Percentiles rank a stretch among this genome's conserved stretches.
These are phyloP conservation scores for Glycine latifolia DNA, from an alignment of 306 rosid genomes.

Conservation along the genomic window DNA sequence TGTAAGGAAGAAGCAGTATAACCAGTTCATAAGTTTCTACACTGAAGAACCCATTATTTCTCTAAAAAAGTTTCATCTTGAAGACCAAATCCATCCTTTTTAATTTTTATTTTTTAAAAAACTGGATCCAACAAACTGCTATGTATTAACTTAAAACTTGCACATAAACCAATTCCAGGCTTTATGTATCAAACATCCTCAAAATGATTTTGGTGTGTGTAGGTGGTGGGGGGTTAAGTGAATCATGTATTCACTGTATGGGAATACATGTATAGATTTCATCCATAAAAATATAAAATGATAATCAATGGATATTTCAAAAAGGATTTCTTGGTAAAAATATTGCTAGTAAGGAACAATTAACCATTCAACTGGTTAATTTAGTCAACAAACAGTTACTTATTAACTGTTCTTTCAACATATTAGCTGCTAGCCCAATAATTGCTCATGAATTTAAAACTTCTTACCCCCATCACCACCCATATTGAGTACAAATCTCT, in stretches of 20 bases:
- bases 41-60: background rate
- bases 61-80: constrained; percentile 15
- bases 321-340: constrained; percentile 6
- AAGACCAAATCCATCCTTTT: background rate
- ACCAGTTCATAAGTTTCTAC: no score
- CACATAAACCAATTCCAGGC: no score
- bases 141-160: background rate
- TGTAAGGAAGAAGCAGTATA: no score
- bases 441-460: no score
- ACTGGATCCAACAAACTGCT: background rate
- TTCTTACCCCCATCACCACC: no score
- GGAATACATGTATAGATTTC: background rate
- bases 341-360: constrained; percentile 7
- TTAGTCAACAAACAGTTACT: background rate
- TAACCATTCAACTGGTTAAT: background rate
- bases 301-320: constrained; percentile 5
- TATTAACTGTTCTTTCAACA: no score
- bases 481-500: no score
- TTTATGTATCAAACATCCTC: no score
- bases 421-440: no score
- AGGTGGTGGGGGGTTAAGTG: no score
- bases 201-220: no score
- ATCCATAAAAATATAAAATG: constrained; percentile 8
- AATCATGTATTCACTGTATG: no score
- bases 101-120: background rate